A percentile compares a stretch with the other conserved stretches of the same genome.
Conservation (phyloP, 2,329 filamentous ascomycete species). For the Aspergillus terreus region DNA sequence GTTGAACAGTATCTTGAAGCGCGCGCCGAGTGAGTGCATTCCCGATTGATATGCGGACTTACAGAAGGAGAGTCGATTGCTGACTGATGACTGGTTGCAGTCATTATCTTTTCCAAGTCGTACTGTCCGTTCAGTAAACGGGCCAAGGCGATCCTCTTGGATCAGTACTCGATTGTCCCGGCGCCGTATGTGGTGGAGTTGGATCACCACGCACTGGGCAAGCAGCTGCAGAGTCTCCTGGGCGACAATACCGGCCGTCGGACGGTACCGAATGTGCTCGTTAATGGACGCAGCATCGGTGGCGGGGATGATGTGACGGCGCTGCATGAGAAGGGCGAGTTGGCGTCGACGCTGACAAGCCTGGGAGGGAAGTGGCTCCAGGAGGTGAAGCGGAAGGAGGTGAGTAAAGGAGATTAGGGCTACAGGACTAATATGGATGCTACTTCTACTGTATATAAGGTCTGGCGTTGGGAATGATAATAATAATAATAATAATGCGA, state of each 20-base stretch:
- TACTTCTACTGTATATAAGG: neutral
- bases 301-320: constrained; percentile 81
- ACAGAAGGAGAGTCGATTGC: neutral
- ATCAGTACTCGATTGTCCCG: constrained; percentile 79
- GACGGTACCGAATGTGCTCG: constrained; percentile 88
- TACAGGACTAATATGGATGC: neutral
- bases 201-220: constrained; percentile 73
- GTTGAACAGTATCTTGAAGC: constrained; percentile 76
- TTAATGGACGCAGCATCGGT: constrained; percentile 84
- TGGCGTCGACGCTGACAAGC: constrained; percentile 68
- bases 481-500: neutral
- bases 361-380: constrained; percentile 67
- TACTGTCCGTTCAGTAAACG: constrained; percentile 84
- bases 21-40: constrained; percentile 66
- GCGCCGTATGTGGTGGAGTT: constrained; percentile 86
- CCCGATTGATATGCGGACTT: neutral
- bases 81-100: constrained; percentile 41
- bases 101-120: constrained; percentile 93
- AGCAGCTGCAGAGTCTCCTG: constrained; percentile 67
- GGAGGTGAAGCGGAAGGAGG: constrained; percentile 27
- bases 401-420: neutral
- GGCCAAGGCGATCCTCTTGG: constrained; percentile 80
- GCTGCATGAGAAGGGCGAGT: constrained; percentile 62
- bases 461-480: neutral
- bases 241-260: constrained; percentile 69